phyloP scores from a whole-genome alignment of 108 stramenopile species.

The Pseudonitzschia delicatissima region DNA sequence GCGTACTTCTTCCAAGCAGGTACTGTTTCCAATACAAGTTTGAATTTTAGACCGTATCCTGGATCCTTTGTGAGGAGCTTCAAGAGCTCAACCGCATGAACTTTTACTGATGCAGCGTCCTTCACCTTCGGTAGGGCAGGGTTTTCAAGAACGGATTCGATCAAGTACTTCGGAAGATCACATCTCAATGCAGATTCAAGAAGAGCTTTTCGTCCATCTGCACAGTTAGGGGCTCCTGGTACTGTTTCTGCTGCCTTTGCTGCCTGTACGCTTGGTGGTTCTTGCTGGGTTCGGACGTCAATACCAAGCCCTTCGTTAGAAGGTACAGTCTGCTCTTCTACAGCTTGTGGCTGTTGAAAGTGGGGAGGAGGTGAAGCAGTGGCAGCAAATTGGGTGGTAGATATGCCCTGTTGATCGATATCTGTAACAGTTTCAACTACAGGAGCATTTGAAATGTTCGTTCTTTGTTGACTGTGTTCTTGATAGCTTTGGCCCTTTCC shows the following conservation, averaged over 20 bases:
- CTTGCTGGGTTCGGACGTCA: constrained; percentile 45
- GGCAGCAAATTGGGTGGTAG: not conserved
- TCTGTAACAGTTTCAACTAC: constrained; percentile 9
- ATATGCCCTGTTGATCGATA: not conserved
- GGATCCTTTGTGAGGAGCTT: constrained; percentile 63
- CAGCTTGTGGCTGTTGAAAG: not conserved
- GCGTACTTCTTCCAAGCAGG: constrained; percentile 67
- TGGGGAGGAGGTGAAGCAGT: not conserved
- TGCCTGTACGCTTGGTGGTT: constrained; percentile 44
- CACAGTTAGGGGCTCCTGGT: constrained; percentile 50
- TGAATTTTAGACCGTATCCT: constrained; percentile 61
- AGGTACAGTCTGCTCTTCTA: not conserved
- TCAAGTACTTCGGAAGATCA: constrained; percentile 43
- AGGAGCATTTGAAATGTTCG: not conserved
- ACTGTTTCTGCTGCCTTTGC: constrained; percentile 33
- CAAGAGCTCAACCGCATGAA: constrained; percentile 58
- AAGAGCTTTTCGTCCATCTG: constrained; percentile 46
- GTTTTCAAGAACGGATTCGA: constrained; percentile 55
- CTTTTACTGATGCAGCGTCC: constrained; percentile 55
- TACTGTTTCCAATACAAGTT: constrained; percentile 37
- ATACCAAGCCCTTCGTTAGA: constrained; percentile 39
- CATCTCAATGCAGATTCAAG: constrained; percentile 44
- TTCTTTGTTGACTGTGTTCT: not conserved
- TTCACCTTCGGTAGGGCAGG: constrained; percentile 29
- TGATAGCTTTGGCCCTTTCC: not conserved